Evolutionary conservation across 2,329 filamentous ascomycete genomes (phyloP).

Genomic region (Colletotrichum zoysiae): DNA sequence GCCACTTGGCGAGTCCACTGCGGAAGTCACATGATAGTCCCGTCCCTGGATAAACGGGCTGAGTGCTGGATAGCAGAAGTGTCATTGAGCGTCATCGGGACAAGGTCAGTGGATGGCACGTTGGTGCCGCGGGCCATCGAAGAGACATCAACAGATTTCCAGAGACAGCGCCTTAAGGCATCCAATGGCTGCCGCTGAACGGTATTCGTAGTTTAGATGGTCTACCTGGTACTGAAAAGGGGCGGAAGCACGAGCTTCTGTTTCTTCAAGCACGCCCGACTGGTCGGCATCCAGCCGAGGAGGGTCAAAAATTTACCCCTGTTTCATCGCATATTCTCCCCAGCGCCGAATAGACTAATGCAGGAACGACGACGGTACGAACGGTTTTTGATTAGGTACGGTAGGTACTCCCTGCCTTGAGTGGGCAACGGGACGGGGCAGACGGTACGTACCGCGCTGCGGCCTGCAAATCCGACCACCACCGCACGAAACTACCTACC

Average conservation of each 20-base stretch:
- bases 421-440: not conserved
- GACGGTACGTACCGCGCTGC: conserved; percentile 24
- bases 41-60: conserved; percentile 8
- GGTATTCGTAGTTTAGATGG: not conserved
- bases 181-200: not conserved
- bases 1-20: conserved; percentile 3
- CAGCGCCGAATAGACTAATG: conserved; percentile 40
- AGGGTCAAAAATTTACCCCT: conserved; percentile 42
- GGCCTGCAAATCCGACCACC: not conserved
- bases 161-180: not conserved
- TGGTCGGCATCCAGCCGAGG: conserved; percentile 41
- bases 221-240: not conserved
- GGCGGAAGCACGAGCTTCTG: conserved; percentile 35
- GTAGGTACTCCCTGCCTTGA: not conserved
- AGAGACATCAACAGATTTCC: not conserved
- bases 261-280: conserved; percentile 27
- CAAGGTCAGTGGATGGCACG: not conserved
- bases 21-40: conserved; percentile 25
- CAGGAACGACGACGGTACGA: conserved; percentile 40
- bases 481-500: too few relatives aligned
- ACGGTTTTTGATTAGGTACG: conserved; percentile 36
- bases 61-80: not conserved
- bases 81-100: not conserved
- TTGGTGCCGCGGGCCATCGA: not conserved
- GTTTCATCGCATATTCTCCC: conserved; percentile 41